These are phyloP conservation scores for Candida tallmaniae DNA, from an alignment of 805 yeast species.

Conservation along the genomic window DNA sequence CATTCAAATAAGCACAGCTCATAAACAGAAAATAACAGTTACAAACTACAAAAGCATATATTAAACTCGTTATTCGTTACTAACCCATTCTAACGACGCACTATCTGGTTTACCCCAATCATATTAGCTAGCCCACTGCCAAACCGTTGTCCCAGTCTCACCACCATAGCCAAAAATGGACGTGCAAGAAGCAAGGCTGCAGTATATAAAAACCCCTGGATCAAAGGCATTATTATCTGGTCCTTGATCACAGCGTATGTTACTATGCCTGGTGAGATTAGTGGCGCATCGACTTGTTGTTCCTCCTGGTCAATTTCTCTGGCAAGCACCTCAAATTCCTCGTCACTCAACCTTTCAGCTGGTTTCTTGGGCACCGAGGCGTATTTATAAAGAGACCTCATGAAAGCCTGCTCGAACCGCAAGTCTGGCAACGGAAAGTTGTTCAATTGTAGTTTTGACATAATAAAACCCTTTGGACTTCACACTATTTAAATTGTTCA, in stretches of 20 bases:
- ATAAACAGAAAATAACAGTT: no score
- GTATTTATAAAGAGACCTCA: conserved; percentile 25
- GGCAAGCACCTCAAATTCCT: conserved; percentile 16
- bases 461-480: conserved; percentile 1
- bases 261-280: conserved; percentile 42
- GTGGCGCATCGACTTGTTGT: conserved; percentile 15
- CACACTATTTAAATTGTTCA: no score
- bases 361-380: conserved; percentile 15
- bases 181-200: conserved; percentile 32
- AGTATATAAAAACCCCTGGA: conserved; percentile 49
- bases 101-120: conserved; percentile 5
- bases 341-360: conserved; percentile 14
- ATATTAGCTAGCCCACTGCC: conserved; percentile 16
- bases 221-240: conserved; percentile 48
- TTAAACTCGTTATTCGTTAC: no score
- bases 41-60: no score
- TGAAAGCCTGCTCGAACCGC: conserved; percentile 61
- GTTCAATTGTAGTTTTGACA: conserved; percentile 1
- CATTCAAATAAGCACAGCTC: no score
- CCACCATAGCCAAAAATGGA: conserved; percentile 29
- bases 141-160: conserved; percentile 21
- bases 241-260: conserved; percentile 47
- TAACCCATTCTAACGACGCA: conserved; percentile 1
- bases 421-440: conserved; percentile 51
- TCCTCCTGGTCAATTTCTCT: conserved; percentile 15